Evolutionary conservation across 1,284 basidiomycete species (phyloP), one percentile per base, ranked within the genome.

Genomic region (Agroathelia rolfsii): DNA sequence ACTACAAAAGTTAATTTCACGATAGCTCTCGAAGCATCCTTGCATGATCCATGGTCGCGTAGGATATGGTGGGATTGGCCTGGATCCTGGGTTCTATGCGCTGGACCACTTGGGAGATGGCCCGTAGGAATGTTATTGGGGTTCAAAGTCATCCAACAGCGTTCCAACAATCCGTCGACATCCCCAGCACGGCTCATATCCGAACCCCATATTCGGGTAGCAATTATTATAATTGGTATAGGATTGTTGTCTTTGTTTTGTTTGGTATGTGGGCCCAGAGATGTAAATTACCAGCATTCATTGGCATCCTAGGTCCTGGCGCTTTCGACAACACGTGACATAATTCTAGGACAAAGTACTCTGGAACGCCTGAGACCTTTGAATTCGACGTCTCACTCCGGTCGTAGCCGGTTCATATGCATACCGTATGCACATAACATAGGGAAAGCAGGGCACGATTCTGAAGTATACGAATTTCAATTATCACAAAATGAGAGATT

Each of bases 71-170:
- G 69, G 69, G 47, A 62, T 34, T 60, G 61, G 32, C n/a, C n/a
- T 37, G 62, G 62, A 11, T 70, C 68, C 3, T 72, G 68, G 66
- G 49, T 68, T 23, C 47, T 69, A 24, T 51, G 62, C 21, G 64
- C 60, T 16, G 69, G 69, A 5, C 69, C 69, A 17, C 41, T 59
- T 9, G 69, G 69, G 8, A 53, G 67, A 28, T 69, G 59, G 52
- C 38, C 62, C 17, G 47, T 65, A 33, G 69, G 68, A 5, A 52
- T 51, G 13, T 38, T 53, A 1, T 43, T 69, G 2, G 69, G 69
- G 1, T 62, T 63, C 39, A 41, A 50, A 19, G 43, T 60, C 10
- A 42, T 65, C 7, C 49, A 50, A 33, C 30, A 13, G 10, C 34
- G 34, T 6, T 37, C 40, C n/a, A n/a, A 30, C 22, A 21, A 15